Evolutionary conservation across 768 basidiomycete species (phyloP), one percentile per base, ranked within the genome.

Genomic region (Clitopilus hobsonii): DNA sequence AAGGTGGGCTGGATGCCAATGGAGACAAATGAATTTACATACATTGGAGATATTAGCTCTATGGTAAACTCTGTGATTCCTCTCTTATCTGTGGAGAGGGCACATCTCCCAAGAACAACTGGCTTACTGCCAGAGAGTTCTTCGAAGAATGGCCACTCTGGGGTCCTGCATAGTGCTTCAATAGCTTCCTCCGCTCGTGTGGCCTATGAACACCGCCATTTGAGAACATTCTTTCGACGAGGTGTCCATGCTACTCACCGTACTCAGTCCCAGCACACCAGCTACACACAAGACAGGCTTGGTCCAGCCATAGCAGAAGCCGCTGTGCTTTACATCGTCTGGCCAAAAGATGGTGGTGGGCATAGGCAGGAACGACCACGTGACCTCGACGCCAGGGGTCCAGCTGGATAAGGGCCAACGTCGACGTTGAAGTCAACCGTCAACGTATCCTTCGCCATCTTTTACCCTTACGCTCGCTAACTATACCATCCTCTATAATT

Each of bases 281-380:
- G 76, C 81, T 14, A 86, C 75, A 61, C 81, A 83, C 2, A 79
- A 64, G 2, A 69, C 64, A 26, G 79, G 79, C 10, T 59, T 60
- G 6, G 67, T 57, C 85, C 86, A 88, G 8, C 86, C 86, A 61
- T 84, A 87, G 58, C 77, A 76, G 52, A 81, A 73, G 1, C 85
- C 83, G 20, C 67, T 65, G n/a, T 63, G 47, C 49, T 66, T 58
- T 23, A 78, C 67, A 62, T 83, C 81, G 24, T 67, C 63, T 26
- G 86, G 86, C 84, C 85, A 87, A 62, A 86, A 83, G 54, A 85
- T 61, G 30, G 75, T 73, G 25, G 67, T 65, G 26, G 69, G 58
- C 60, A 65, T 63, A 54, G 58, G 60, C 25, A 54, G 51, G 56
- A 60, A 62, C 63, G 65, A 27, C 62, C 70, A 71, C 68, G 70